Evolutionary conservation across 2,329 filamentous ascomycete genomes (phyloP).

Genomic region (Monilinia polystroma): DNA sequence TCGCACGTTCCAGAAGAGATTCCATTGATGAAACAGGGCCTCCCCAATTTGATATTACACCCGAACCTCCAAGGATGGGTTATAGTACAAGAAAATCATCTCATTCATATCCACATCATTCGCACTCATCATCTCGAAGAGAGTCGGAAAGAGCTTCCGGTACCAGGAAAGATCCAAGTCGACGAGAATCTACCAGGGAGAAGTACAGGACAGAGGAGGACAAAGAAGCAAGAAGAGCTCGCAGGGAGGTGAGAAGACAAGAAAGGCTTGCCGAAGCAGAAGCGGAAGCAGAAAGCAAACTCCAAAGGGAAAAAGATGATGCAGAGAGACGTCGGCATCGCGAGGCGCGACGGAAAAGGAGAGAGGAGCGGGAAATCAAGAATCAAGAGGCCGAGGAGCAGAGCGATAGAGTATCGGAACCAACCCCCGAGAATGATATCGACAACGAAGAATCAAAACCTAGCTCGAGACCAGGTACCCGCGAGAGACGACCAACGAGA

Average conservation of each 20-base stretch:
- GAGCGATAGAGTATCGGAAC: not conserved
- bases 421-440: constrained; percentile 10
- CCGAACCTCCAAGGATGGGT: constrained; percentile 12
- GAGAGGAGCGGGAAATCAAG: constrained; percentile 14
- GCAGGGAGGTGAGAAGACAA: constrained; percentile 33
- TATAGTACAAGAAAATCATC: constrained; percentile 14
- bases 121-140: constrained; percentile 18
- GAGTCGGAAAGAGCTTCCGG: constrained; percentile 8
- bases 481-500: constrained; percentile 16
- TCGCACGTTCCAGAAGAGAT: constrained; percentile 5
- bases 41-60: constrained; percentile 17
- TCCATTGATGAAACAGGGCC: constrained; percentile 6
- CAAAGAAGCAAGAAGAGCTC: constrained; percentile 30
- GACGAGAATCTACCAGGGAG: constrained; percentile 25
- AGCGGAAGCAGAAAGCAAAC: constrained; percentile 4
- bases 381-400: constrained; percentile 6
- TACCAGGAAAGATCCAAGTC: constrained; percentile 23
- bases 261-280: constrained; percentile 16
- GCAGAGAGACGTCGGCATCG: constrained; percentile 9
- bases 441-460: constrained; percentile 10
- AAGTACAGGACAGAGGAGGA: constrained; percentile 33
- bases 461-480: constrained; percentile 4
- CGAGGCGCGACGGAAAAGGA: constrained; percentile 13
- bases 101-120: constrained; percentile 21
- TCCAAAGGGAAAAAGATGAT: constrained; percentile 20